Evolutionary conservation across 2,329 filamentous ascomycete genomes (phyloP).

Genomic region (Epichloe gansuensis): DNA sequence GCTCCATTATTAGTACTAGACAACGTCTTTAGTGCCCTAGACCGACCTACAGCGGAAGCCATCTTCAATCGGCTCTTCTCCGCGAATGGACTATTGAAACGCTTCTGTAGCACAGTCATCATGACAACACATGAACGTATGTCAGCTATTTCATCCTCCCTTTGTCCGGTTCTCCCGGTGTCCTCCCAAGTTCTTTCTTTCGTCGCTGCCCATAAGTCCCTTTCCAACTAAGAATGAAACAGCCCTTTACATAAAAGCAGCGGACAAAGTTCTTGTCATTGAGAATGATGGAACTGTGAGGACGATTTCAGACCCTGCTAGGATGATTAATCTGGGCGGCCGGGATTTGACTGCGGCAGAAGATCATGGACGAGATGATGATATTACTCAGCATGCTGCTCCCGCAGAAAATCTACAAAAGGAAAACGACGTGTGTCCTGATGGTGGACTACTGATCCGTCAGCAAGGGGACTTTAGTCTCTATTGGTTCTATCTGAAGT

Average conservation of each 20-base stretch:
- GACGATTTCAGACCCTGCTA: background rate
- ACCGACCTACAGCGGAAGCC: slow-evolving; percentile 2
- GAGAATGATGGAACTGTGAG: background rate
- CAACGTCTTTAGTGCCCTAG: background rate
- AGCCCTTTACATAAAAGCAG: background rate
- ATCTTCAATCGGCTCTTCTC: slow-evolving; percentile 4
- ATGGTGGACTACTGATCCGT: background rate
- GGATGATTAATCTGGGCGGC: no score
- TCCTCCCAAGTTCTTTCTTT: no score
- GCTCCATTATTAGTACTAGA: slow-evolving; percentile 16
- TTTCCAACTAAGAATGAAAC: background rate
- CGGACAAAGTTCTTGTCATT: background rate
- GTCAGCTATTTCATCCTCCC: background rate
- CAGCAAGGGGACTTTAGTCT: background rate
- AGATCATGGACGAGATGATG: no score
- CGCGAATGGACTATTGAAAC: slow-evolving; percentile 1
- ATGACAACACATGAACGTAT: slow-evolving; percentile 6
- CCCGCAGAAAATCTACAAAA: no score
- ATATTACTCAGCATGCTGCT: no score
- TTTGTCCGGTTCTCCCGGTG: no score
- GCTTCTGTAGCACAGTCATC: slow-evolving; percentile 1
- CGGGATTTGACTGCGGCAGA: background rate
- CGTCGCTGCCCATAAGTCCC: no score
- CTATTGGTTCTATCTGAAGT: background rate
- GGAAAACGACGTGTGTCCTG: background rate